Base-by-base conservation (phyloP, 495 filamentous ascomycete species). In the Aspergillus kassunensis region DNA sequence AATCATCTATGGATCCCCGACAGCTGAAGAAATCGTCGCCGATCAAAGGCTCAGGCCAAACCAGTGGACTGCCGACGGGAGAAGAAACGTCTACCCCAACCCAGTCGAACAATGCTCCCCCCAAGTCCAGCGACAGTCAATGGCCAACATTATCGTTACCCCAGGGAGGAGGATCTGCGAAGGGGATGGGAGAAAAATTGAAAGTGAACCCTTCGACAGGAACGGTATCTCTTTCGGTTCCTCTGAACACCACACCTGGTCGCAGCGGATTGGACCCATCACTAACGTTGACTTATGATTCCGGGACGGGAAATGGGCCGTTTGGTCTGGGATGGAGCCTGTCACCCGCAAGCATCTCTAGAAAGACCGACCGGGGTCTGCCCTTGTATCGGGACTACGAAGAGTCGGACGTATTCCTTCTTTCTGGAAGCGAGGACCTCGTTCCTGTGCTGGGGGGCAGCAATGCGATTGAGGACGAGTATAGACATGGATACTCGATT, bases 121-220 rank as follows among this genome's bases (percentile, higher is more conserved):
- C n/a, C n/a, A n/a, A n/a, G n/a, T n/a, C n/a, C n/a, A n/a, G n/a
- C n/a, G n/a, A n/a, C n/a, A n/a, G n/a, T n/a, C n/a, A n/a, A n/a
- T n/a, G n/a, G n/a, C n/a, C n/a, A n/a, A n/a, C n/a, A n/a, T n/a
- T n/a, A n/a, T n/a, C n/a, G n/a, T n/a, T n/a, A n/a, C n/a, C n/a
- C n/a, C n/a, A n/a, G n/a, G n/a, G n/a, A n/a, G n/a, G n/a, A n/a
- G n/a, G n/a, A n/a, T n/a, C n/a, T n/a, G n/a, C n/a, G n/a, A n/a
- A n/a, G n/a, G n/a, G n/a, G n/a, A n/a, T 46, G 27, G 44, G 44
- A n/a, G 44, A 46, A 20, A 46, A 46, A n/a, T 36, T 48, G 8
- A 36, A 35, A 8, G 33, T 37, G 9, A 36, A 48, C n/a, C 2
- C 44, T 3, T 13, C 19, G 2, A 48, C 18, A 2, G 44, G 44